These are phyloP conservation scores for Primulina eburnea DNA, from an alignment of 257 asterid genomes.

Conservation along the genomic window DNA sequence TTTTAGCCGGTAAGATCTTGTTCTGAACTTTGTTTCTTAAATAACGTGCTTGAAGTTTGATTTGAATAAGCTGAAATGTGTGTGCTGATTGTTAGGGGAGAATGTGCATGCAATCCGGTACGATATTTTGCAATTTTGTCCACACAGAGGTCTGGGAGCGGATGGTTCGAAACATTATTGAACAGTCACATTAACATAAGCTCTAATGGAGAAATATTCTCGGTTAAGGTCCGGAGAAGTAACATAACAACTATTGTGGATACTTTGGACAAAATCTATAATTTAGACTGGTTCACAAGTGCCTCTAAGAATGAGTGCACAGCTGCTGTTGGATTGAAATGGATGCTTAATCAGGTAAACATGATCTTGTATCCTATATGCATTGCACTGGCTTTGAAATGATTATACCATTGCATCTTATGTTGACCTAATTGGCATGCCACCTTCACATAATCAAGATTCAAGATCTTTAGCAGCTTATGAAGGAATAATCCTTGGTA, in stretches of 20 bases:
- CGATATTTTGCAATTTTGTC: constrained; percentile 79
- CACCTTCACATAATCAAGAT: not conserved
- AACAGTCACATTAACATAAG: constrained; percentile 81
- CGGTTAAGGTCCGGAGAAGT: constrained; percentile 66
- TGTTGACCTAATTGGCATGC: not conserved
- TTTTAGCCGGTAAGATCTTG: constrained; percentile 57
- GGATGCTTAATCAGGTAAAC: constrained; percentile 95
- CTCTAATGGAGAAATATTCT: constrained; percentile 93
- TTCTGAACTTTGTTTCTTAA: constrained; percentile 2
- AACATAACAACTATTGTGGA: constrained; percentile 62
- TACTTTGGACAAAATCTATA: constrained; percentile 77
- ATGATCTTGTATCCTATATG: constrained; percentile 14
- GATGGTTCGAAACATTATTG: constrained; percentile 89
- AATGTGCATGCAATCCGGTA: constrained; percentile 83
- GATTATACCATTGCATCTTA: not conserved
- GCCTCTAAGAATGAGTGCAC: constrained; percentile 98
- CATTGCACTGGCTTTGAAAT: not conserved
- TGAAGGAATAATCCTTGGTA: not conserved
- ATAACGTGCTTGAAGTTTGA: constrained; percentile 8
- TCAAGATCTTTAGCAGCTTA: constrained; percentile 10
- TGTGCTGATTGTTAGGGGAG: constrained; percentile 52
- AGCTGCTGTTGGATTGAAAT: constrained; percentile 94
- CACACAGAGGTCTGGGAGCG: constrained; percentile 93
- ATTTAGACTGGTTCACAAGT: constrained; percentile 80
- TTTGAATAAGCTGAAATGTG: constrained; percentile 13